Conservation (phyloP, 495 filamentous ascomycete species). For the Penicillium argentinense region DNA sequence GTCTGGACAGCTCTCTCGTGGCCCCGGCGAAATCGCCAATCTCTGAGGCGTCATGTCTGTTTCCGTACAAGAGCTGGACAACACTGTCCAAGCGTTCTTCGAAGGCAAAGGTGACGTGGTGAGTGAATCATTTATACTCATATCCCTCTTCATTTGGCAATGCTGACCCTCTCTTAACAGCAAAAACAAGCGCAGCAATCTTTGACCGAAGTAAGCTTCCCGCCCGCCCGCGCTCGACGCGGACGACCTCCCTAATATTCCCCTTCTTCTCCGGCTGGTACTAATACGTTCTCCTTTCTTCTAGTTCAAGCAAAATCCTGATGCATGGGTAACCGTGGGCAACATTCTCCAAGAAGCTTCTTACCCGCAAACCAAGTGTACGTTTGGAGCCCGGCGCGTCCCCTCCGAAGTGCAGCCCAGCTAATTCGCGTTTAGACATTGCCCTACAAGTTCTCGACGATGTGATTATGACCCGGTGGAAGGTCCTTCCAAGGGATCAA, state of each 20-base stretch:
- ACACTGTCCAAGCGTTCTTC: conserved; percentile 92
- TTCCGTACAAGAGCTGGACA: conserved; percentile 89
- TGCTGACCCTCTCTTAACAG: conserved; percentile 41
- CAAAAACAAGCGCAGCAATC: conserved; percentile 96
- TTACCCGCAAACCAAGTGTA: conserved; percentile 96
- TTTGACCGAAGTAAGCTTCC: conserved; percentile 78
- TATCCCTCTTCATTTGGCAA: background rate
- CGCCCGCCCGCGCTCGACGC: no score
- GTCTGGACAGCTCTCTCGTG: conserved; percentile 22
- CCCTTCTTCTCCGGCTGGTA: background rate
- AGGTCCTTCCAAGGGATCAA: conserved; percentile 91
- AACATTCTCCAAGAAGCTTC: conserved; percentile 88
- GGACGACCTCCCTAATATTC: background rate
- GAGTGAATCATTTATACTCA: conserved; percentile 41
- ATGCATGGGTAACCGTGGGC: conserved; percentile 95
- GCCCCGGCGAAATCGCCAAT: conserved; percentile 32
- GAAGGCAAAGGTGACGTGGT: conserved; percentile 93
- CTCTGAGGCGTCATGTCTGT: conserved; percentile 56
- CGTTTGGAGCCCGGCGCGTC: conserved; percentile 35
- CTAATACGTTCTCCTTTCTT: conserved; percentile 50
- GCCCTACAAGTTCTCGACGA: conserved; percentile 95
- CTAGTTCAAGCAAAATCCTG: conserved; percentile 97
- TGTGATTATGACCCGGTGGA: conserved; percentile 99
- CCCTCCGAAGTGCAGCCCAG: background rate
- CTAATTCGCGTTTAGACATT: conserved; percentile 59